Base-by-base conservation (phyloP, 1,139 yeast genomes). In the Saccharomycopsis phalli region DNA sequence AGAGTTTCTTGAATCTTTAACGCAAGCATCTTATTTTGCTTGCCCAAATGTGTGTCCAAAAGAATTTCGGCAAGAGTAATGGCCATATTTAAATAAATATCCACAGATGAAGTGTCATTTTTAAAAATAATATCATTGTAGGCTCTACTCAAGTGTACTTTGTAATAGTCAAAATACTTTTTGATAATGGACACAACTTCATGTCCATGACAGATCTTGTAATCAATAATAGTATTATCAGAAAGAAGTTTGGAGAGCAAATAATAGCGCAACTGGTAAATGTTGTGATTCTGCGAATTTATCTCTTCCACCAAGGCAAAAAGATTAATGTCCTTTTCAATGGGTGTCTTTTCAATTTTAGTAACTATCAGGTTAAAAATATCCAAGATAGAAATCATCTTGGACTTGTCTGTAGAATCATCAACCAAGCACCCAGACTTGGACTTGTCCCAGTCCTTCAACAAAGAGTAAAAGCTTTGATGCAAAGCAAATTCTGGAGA, bases 41-140 rank as follows among this genome's bases (percentile, higher is more conserved):
- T n/a, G n/a, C n/a, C n/a, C n/a, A n/a, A n/a, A n/a, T n/a, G n/a
- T n/a, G n/a, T n/a, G n/a, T n/a, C n/a, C n/a, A n/a, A n/a, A 30
- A 75, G 54, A 0, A 74, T 46, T 48, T 78, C 86, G 45, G 61
- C 63, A 0, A 76, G 53, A 2, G 62, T 55, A 20, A 62, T 51
- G 13, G 59, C 49, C 4, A 57, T 42, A 11, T 35, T 31, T 31
- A 36, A 25, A n/a, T n/a, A n/a, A n/a, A n/a, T n/a, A n/a, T n/a
- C n/a, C n/a, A n/a, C n/a, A n/a, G n/a, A n/a, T n/a, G n/a, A n/a
- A n/a, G n/a, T n/a, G n/a, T n/a, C 10, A 21, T 10, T 8, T 10
- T 32, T 16, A 5, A 33, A 27, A 7, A 19, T 13, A 7, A 30
- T 20, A n/a, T 13, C 37, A 16, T 20, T 22, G 11, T 23, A 14